phyloP scores from a whole-genome alignment of 306 rosid species.

The Psophocarpus tetragonolobus region DNA sequence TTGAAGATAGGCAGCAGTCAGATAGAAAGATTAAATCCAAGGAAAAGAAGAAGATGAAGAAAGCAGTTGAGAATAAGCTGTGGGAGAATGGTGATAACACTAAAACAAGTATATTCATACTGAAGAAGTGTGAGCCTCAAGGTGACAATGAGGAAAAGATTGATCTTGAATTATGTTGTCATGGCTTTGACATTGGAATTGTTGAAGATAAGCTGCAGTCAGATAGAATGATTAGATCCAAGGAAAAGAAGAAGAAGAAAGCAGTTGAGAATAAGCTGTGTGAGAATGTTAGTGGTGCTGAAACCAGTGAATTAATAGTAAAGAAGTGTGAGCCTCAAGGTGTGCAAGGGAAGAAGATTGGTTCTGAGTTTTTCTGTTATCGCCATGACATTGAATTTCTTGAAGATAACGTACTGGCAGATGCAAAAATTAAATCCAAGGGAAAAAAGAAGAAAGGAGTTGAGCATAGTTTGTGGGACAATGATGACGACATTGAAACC shows the following conservation, averaged over 20 bases:
- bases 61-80: background rate
- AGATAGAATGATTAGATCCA: background rate
- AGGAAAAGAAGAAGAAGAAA: background rate
- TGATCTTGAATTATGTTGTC: background rate
- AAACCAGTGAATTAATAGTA: background rate
- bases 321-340: too few species aligned
- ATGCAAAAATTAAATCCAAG: too few species aligned
- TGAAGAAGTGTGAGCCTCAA: background rate
- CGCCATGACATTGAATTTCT: background rate
- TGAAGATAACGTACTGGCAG: too few species aligned
- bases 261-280: background rate
- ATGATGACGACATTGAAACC: background rate
- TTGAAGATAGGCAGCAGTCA: background rate
- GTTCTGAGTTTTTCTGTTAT: too few species aligned
- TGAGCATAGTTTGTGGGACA: background rate
- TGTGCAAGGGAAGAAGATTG: too few species aligned
- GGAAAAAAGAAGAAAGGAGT: background rate
- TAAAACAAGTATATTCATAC: background rate
- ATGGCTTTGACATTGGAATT: background rate
- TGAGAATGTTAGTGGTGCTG: background rate
- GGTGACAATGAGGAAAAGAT: background rate
- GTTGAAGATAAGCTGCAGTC: background rate
- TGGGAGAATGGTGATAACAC: background rate
- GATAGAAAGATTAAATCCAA: background rate
- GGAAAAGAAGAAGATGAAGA: background rate